Conservation (phyloP, 2,329 filamentous ascomycete genomes). For the Juglanconis sp. region DNA sequence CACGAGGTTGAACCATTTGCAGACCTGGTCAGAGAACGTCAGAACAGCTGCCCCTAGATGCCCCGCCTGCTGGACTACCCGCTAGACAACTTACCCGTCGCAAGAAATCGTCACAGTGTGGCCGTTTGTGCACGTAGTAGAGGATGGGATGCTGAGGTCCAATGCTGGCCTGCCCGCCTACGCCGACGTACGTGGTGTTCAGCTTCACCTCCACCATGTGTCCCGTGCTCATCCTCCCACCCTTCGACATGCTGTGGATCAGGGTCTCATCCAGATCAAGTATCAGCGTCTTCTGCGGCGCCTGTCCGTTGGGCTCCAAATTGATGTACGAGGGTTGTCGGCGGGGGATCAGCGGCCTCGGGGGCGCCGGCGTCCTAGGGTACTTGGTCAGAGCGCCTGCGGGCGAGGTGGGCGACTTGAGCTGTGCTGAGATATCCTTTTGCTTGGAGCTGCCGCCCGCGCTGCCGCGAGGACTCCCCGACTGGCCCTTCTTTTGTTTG, state of each 20-base stretch:
- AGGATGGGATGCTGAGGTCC: constrained; percentile 92
- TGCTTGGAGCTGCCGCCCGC: constrained; percentile 32
- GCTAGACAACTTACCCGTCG: constrained; percentile 58
- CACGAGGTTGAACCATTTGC: constrained; percentile 97
- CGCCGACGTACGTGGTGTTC: constrained; percentile 66
- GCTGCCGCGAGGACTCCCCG: constrained; percentile 41
- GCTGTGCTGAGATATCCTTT: constrained; percentile 67
- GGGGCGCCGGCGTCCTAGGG: constrained; percentile 83
- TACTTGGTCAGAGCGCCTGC: constrained; percentile 78
- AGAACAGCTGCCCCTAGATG: background rate
- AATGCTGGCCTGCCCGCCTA: constrained; percentile 61
- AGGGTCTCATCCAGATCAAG: constrained; percentile 95
- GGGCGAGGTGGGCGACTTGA: constrained; percentile 92
- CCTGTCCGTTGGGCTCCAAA: constrained; percentile 44
- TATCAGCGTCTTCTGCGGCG: constrained; percentile 86
- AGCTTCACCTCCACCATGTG: constrained; percentile 99
- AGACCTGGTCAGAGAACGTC: constrained; percentile 53
- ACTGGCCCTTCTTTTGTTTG: constrained; percentile 63
- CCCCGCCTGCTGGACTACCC: background rate
- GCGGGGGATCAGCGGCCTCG: constrained; percentile 82
- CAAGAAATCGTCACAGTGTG: constrained; percentile 94
- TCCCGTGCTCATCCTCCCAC: constrained; percentile 89
- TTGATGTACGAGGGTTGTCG: constrained; percentile 85
- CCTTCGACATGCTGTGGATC: constrained; percentile 97
- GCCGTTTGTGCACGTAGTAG: constrained; percentile 98